Base-by-base conservation (phyloP, 768 basidiomycete species). In the Mrakia frigida region DNA sequence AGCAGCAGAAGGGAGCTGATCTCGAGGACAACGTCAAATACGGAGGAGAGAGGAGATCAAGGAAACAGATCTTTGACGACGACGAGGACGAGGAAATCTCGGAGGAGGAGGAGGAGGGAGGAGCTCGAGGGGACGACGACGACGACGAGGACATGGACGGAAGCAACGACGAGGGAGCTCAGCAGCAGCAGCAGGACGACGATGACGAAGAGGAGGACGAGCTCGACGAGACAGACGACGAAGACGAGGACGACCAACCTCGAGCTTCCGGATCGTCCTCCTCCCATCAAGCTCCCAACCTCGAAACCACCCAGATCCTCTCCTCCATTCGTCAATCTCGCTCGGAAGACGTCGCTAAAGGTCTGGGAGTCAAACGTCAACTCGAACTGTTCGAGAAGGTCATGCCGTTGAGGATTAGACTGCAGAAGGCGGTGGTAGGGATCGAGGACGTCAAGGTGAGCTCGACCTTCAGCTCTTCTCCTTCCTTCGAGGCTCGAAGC, bases 271-370 rank as follows among this genome's bases (percentile, higher is more conserved):
- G n/a, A n/a, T n/a, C n/a, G n/a, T n/a, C n/a, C n/a, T 33, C 65
- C 43, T 13, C 25, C 18, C 18, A 43, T 14, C 52, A 70, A 16
- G 33, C 70, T 23, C 43, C 43, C 39, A 67, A 18, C 53, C 72
- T 78, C 73, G 77, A 78, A 52, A 70, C 77, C 35, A 60, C 67
- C 56, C 77, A 78, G n/a, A 74, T 78, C 46, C 59, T 78, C 31
- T 74, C 77, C 28, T 78, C 77, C 23, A 73, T 78, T n/a, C 77
- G 73, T 9, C 63, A 73, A 56, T 74, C 77, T 13, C 71, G 71
- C 56, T 78, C 77, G 6, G 61, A 67, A 33, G 77, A 78, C 37
- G 31, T 74, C 25, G 46, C 73, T 7, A 78, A 78, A n/a, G 77
- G 77, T 2, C 72, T 78, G n/a, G 77, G 73, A 7, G 77, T 78